Evolutionary conservation across 2,329 filamentous ascomycete species (phyloP).

Genomic region (Alternaria viburni): DNA sequence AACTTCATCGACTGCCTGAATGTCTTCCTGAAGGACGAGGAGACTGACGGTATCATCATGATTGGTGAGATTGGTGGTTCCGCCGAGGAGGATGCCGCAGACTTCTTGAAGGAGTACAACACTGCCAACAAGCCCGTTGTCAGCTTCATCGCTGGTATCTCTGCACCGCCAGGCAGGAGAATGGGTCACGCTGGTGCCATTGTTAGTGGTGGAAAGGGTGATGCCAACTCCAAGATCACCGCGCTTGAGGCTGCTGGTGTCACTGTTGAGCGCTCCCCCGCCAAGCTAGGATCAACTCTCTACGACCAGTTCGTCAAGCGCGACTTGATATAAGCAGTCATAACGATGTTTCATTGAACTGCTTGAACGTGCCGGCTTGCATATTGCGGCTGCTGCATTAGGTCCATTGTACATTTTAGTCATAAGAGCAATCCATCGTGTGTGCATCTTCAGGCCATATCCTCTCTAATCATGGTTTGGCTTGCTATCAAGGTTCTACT

Average conservation of each 20-base stretch:
- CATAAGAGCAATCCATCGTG: slow-evolving; percentile 36
- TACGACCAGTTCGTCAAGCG: slow-evolving; percentile 95
- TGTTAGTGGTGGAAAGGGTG: slow-evolving; percentile 95
- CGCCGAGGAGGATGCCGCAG: slow-evolving; percentile 96
- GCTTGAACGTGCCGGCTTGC: slow-evolving; percentile 25
- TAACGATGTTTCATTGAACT: slow-evolving; percentile 17
- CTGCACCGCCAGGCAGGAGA: slow-evolving; percentile 90
- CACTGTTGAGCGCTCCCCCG: slow-evolving; percentile 84
- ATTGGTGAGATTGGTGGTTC: slow-evolving; percentile 98
- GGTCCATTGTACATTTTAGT: slow-evolving; percentile 46
- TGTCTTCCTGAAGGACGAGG: slow-evolving; percentile 93
- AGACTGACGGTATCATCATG: slow-evolving; percentile 99
- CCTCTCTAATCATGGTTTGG: not conserved
- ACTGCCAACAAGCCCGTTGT: slow-evolving; percentile 94
- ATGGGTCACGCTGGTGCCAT: slow-evolving; percentile 99
- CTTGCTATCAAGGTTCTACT: not conserved
- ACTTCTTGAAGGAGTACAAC: slow-evolving; percentile 93
- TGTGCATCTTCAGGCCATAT: not conserved
- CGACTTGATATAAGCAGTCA: slow-evolving; percentile 79
- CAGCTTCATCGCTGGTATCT: slow-evolving; percentile 98
- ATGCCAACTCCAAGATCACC: slow-evolving; percentile 96
- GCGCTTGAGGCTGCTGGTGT: slow-evolving; percentile 93
- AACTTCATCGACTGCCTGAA: slow-evolving; percentile 99
- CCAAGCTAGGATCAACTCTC: slow-evolving; percentile 88
- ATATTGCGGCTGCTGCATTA: slow-evolving; percentile 28